Base-by-base conservation (phyloP, 2,329 filamentous ascomycete species). In the Orbilia blumenaviensis region DNA sequence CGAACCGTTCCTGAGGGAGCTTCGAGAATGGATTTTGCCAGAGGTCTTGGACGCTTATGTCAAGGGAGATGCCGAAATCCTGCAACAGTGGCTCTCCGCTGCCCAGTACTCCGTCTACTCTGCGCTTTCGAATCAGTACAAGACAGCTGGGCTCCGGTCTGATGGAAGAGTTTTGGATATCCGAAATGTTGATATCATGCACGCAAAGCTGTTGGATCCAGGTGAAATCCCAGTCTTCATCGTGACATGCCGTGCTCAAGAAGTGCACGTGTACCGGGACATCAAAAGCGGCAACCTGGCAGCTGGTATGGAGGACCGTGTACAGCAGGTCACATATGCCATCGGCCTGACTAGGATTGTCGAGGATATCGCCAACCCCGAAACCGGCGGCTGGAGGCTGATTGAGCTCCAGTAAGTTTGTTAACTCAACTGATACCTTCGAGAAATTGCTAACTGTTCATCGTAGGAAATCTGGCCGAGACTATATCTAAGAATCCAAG, bases 11-110 rank as follows among this genome's bases (percentile, higher is more conserved):
- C 85, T 98, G 61, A 91, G 92, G 79, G 95, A 99, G 81, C 92
- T 99, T 84, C 92, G 95, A 83, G 94, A 98, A 84, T 99, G 98
- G 84, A 98, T 99, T 66, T 87, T 99, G 0, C 95, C 95, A 6
- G 95, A 99, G 84, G 95, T 98, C 1, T 88, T 99, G 16, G 95
- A 99, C 82, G 95, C 95, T 23, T 99, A 99, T 81, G 95, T 99
- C 81, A 98, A 97, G 86, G 95, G 94, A 50, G 95, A 99, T 80
- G 87, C 91, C 9, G 92, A 94, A 82, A 94, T 92, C 0, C 86
- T 99, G 64, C 96, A 95, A 84, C 87, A 96, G 36, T 99, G 95
- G 95, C 89, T 99, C 10, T 97, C 93, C 0, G 95, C 95, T 34
- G 94, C 95, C 0, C 95, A 99, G 83, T 99, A 92, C 85, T 93